Base-by-base conservation (phyloP, 257 asterid species). In the Solanum sejunctum region DNA sequence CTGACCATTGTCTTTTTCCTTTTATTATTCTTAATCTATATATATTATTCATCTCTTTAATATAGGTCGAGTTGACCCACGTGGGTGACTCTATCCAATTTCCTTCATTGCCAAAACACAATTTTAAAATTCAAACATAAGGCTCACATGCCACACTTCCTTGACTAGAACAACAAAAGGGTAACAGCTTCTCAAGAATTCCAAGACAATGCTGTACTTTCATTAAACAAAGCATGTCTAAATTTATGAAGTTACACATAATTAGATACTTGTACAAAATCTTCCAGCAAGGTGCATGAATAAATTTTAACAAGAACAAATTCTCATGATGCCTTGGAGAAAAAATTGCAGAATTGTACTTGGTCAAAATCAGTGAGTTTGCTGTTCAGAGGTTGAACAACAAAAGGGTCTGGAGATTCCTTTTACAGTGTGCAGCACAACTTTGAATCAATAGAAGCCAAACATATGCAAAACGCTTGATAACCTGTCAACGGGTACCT, bases 401-500 rank as follows among this genome's bases (percentile, higher is more conserved):
- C 86, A 87, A 36, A 36, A 87, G 20, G 12, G 0, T 36, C 36
- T 71, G 52, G 71, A 10, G 79, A 43, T 63, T 51, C 60, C n/a
- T 39, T 56, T 87, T 87, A 96, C 57, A 93, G 90, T 1, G 97
- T 89, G 93, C 99, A 96, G 88, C 99, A 96, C 86, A 95, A 92
- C 83, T 96, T 96, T 7, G 98, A 91, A 86, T 94, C 98, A 70
- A 96, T 93, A 55, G 98, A 94, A 71, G 98, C 98, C 93, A 96
- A 90, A 78, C 94, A 92, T 86, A 96, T 91, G 92, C 97, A 93
- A 88, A 96, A 94, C 26, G 99, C 99, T 89, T 94, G 99, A 86
- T 93, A 96, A 57, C 98, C 99, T 26, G 95, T 91, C 89, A 96
- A 82, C 21, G 99, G 99, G 89, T 95, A 96, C 88, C 99, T 94